Conservation (phyloP, 805 yeast genomes). For the Metschnikowia arizonensis region DNA sequence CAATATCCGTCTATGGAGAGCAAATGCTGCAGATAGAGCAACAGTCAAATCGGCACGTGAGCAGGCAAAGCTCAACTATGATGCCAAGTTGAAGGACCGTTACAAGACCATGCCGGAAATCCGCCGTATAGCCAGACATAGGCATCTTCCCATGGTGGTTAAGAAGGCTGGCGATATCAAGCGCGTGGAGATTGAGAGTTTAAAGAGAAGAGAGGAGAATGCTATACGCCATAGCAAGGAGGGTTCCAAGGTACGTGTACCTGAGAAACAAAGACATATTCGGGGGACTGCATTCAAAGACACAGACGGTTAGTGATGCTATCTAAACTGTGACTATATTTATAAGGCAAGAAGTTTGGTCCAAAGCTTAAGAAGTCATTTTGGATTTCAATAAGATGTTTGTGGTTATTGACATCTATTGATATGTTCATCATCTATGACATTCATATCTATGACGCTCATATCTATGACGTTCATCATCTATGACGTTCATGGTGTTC, state of each 20-base stretch:
- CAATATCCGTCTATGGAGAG: constrained; percentile 90
- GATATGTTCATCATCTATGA: no score
- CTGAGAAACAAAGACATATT: constrained; percentile 85
- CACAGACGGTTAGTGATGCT: constrained; percentile 4
- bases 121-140: constrained; percentile 80
- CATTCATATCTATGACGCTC: no score
- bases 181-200: constrained; percentile 61
- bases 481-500: no score
- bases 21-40: constrained; percentile 79
- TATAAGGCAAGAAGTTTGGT: no score
- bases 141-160: constrained; percentile 84
- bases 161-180: constrained; percentile 90
- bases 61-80: constrained; percentile 82
- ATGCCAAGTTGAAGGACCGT: constrained; percentile 84
- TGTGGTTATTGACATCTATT: no score
- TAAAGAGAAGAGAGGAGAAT: constrained; percentile 80
- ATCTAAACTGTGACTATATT: no score
- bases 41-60: constrained; percentile 76
- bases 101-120: constrained; percentile 97
- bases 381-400: no score
- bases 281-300: constrained; percentile 72
- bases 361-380: no score
- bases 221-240: constrained; percentile 73
- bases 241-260: constrained; percentile 51
- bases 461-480: no score